Base-by-base conservation (phyloP, 2,329 filamentous ascomycete genomes). In the Hymenoscyphus albidus region DNA sequence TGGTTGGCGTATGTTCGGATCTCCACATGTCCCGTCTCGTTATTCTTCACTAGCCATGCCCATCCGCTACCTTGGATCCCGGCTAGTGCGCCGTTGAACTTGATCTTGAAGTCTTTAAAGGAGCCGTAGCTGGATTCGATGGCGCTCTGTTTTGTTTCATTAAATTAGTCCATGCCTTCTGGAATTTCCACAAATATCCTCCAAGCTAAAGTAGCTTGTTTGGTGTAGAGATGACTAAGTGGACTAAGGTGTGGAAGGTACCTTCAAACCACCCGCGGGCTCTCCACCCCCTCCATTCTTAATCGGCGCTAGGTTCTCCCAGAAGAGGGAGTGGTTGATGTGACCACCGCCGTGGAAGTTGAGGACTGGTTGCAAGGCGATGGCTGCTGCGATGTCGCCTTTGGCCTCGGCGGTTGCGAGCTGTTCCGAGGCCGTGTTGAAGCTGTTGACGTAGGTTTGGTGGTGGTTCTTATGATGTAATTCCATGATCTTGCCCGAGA, bases 401-500 rank as follows among this genome's bases (percentile, higher is more conserved):
- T 81, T 80, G 7, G 77, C 72, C 65, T 83, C 77, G 35, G 86
- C 85, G 27, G 86, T 83, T 65, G 83, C 81, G 68, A 91, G 80
- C 76, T 93, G 87, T 78, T 93, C 88, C 70, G 87, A 81, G 64
- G 91, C 89, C 67, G 88, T 84, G 82, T 97, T 97, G 82, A 91
- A 91, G 77, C 89, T 90, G 79, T 88, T 95, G 73, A 97, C 92
- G 78, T 97, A 97, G 74, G 93, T 93, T 80, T 94, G 88, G 83
- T 97, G 93, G 84, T 97, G 93, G 80, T 93, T 94, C 81, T 86
- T 88, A 86, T 97, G 91, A 84, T 97, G 93, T 57, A 96, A 86
- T 82, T 96, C 91, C 93, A 97, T 97, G 82, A 97, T 97, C 80
- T 95, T 87, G 77, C 90, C 90, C 59, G 90, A 93, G 81, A 97